Evolutionary conservation across 2,329 filamentous ascomycete genomes (phyloP).

Genomic region (Juglanconis sp.): DNA sequence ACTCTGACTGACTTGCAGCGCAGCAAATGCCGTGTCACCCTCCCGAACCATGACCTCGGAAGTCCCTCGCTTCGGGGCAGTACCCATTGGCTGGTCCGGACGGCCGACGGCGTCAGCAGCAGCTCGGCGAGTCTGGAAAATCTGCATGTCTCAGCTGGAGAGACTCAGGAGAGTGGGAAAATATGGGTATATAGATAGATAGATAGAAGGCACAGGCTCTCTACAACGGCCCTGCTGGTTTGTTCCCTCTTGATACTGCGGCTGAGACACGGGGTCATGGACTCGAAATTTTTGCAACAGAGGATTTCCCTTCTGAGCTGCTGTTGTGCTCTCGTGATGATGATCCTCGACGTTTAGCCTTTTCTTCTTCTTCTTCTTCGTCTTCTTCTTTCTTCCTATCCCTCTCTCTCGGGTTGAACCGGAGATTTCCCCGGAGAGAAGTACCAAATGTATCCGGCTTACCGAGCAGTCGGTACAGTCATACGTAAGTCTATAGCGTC

Average conservation of each 20-base stretch:
- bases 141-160: neutral
- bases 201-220: no score
- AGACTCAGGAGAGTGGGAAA: neutral
- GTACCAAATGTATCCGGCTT: no score
- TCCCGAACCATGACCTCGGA: conserved; percentile 12
- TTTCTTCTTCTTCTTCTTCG: no score
- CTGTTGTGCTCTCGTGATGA: neutral
- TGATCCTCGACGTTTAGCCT: neutral
- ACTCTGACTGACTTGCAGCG: neutral
- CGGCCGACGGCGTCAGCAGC: neutral
- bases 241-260: neutral
- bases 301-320: neutral
- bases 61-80: conserved; percentile 12
- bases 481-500: no score
- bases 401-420: no score
- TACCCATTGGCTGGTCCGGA: conserved; percentile 11
- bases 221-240: neutral
- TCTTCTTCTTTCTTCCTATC: no score
- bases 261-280: neutral
- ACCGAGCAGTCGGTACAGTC: no score
- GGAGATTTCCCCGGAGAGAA: no score
- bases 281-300: neutral
- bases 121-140: neutral
- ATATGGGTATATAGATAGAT: no score
- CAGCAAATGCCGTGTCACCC: conserved; percentile 5